phyloP scores from a whole-genome alignment of 177 flowering plant species.

The Telopea speciosissima region DNA sequence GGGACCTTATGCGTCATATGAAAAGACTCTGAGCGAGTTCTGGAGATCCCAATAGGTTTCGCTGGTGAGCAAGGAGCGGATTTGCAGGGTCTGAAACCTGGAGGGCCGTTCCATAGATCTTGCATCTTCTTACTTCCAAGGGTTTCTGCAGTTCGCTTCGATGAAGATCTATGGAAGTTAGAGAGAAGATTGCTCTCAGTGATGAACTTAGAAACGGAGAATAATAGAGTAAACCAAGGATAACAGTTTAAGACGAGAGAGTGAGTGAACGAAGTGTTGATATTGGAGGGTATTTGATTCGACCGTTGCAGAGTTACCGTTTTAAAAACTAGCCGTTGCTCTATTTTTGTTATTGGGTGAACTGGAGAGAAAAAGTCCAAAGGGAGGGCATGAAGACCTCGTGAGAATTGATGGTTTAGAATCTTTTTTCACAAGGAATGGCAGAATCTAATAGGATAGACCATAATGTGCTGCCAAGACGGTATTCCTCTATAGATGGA shows the following conservation, averaged over 20 bases:
- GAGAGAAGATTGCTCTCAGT: background rate
- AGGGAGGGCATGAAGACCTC: no score
- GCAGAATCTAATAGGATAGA: no score
- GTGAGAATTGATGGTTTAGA: no score
- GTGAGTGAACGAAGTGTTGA: background rate
- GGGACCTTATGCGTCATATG: slow-evolving; percentile 87
- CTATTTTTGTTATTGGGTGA: no score
- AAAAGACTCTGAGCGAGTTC: slow-evolving; percentile 81
- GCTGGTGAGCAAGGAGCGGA: slow-evolving; percentile 94
- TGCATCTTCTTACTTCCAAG: slow-evolving; percentile 49
- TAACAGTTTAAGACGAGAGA: background rate
- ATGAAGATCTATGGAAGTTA: slow-evolving; percentile 5
- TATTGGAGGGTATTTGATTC: slow-evolving; percentile 8
- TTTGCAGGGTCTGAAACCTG: slow-evolving; percentile 69
- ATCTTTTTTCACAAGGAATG: no score
- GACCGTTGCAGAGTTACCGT: slow-evolving; percentile 37
- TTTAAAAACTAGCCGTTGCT: slow-evolving; percentile 31
- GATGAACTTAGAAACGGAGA: background rate
- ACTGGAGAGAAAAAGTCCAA: no score
- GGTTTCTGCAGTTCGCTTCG: background rate
- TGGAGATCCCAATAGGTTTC: slow-evolving; percentile 54
- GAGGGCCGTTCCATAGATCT: slow-evolving; percentile 80
- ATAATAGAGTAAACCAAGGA: background rate
- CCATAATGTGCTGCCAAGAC: no score
- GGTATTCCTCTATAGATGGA: no score